Conservation (phyloP, 106 monocot species). For the Platanthera zijinensis region DNA sequence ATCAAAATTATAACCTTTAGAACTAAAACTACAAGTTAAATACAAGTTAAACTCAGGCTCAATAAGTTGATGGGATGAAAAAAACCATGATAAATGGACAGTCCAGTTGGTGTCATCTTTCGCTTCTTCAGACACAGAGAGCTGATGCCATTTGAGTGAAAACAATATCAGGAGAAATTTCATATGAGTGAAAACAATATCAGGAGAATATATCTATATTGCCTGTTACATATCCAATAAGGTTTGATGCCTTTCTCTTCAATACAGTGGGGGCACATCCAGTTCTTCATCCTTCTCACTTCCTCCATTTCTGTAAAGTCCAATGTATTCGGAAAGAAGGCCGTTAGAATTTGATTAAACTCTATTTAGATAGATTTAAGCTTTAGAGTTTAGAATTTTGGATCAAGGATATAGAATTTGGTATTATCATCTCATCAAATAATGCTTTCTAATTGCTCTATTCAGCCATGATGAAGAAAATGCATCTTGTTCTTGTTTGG, state of each 20-base stretch:
- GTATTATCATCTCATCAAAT: too few species aligned
- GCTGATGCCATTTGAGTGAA: conserved; percentile 14
- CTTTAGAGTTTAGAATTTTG: too few species aligned
- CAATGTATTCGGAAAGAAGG: neutral
- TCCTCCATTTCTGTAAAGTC: conserved; percentile 46
- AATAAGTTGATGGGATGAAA: neutral
- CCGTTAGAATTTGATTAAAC: too few species aligned
- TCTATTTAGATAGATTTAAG: too few species aligned
- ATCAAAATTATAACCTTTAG: neutral
- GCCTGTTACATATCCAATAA: conserved; percentile 70
- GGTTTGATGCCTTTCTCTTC: conserved; percentile 54
- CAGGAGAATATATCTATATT: neutral
- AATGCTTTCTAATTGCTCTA: too few species aligned
- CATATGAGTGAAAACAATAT: neutral
- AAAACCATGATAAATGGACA: conserved; percentile 53
- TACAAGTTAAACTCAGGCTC: neutral
- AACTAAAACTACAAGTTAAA: neutral
- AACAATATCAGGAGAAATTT: neutral
- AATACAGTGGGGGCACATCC: conserved; percentile 77
- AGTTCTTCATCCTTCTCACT: conserved; percentile 38
- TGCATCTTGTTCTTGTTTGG: too few species aligned
- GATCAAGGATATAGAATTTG: too few species aligned
- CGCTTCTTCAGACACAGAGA: conserved; percentile 56
- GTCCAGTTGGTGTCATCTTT: conserved; percentile 52
- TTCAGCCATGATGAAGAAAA: too few species aligned